phyloP scores from a whole-genome alignment of 331 rosid genomes.

The Stylosanthes scabra region DNA sequence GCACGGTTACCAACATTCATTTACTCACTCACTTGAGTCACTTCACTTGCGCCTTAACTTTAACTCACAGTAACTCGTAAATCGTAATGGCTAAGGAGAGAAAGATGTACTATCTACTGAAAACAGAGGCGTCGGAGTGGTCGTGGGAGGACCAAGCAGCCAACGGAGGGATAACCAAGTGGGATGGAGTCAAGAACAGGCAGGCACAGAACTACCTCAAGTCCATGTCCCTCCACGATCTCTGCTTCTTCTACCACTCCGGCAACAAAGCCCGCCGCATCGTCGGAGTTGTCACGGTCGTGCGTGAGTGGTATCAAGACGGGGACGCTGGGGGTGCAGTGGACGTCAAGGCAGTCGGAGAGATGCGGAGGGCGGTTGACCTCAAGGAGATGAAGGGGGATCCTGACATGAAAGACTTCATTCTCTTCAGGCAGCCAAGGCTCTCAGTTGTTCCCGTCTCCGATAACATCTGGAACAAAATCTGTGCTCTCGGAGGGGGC shows the following conservation, averaged over 20 bases:
- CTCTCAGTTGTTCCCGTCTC: slow-evolving; percentile 82
- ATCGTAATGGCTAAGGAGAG: slow-evolving; percentile 9
- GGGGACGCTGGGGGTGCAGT: slow-evolving; percentile 50
- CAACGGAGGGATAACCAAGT: slow-evolving; percentile 69
- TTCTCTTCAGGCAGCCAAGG: slow-evolving; percentile 72
- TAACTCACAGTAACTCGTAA: no score
- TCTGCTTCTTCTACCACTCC: slow-evolving; percentile 89
- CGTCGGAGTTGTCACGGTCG: slow-evolving; percentile 77
- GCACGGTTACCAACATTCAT: not conserved
- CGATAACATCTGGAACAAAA: slow-evolving; percentile 52
- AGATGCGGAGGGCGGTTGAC: slow-evolving; percentile 78
- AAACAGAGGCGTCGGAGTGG: slow-evolving; percentile 88
- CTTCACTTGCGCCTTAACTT: no score
- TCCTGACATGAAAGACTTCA: slow-evolving; percentile 52
- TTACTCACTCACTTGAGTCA: not conserved
- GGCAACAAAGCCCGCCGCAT: slow-evolving; percentile 82
- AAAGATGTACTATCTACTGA: slow-evolving; percentile 62
- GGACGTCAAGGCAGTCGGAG: slow-evolving; percentile 79
- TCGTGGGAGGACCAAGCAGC: slow-evolving; percentile 92
- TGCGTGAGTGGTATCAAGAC: slow-evolving; percentile 61
- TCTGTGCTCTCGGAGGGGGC: slow-evolving; percentile 80
- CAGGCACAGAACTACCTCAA: slow-evolving; percentile 86
- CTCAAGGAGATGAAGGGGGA: slow-evolving; percentile 74
- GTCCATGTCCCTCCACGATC: slow-evolving; percentile 69
- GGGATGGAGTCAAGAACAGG: slow-evolving; percentile 96